Evolutionary conservation across 495 filamentous ascomycete genomes (phyloP).

Genomic region (Amniculicola lignicola): DNA sequence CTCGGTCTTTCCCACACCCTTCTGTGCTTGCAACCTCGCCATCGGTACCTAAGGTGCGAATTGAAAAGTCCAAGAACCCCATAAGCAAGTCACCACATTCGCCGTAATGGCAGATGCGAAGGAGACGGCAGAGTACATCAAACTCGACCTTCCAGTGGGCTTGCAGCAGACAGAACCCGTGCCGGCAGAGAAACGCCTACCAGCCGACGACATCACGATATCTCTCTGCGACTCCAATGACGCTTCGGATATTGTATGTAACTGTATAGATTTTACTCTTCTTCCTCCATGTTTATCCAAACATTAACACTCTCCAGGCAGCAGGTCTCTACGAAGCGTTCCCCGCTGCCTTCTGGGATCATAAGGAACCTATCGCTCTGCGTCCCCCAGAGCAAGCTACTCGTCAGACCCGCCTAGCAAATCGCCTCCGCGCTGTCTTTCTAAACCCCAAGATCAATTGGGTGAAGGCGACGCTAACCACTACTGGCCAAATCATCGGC

Average conservation of each 20-base stretch:
- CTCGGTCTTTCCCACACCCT: too few species aligned
- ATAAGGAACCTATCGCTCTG: slow-evolving; percentile 8
- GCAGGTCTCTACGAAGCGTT: slow-evolving; percentile 17
- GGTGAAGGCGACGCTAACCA: slow-evolving; percentile 8
- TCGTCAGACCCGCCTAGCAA: slow-evolving; percentile 9
- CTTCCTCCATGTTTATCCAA: background rate
- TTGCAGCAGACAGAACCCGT: slow-evolving; percentile 3
- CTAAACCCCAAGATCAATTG: slow-evolving; percentile 10
- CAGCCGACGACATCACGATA: slow-evolving; percentile 1
- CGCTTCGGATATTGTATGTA: background rate
- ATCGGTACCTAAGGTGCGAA: background rate
- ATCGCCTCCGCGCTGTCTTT: slow-evolving; percentile 16
- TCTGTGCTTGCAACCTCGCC: too few species aligned
- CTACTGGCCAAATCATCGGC: slow-evolving; percentile 3
- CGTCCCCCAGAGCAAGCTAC: slow-evolving; percentile 11
- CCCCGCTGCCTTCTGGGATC: slow-evolving; percentile 1
- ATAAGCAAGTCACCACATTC: background rate
- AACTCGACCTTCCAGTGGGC: background rate
- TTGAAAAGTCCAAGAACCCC: background rate
- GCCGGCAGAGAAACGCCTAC: slow-evolving; percentile 2
- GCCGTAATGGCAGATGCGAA: background rate
- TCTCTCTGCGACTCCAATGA: slow-evolving; percentile 3
- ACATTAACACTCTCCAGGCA: slow-evolving; percentile 7
- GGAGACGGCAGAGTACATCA: slow-evolving; percentile 7
- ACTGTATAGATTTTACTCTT: background rate